These are phyloP conservation scores for Candida orba DNA, from an alignment of 805 yeast genomes.

Conservation along the genomic window DNA sequence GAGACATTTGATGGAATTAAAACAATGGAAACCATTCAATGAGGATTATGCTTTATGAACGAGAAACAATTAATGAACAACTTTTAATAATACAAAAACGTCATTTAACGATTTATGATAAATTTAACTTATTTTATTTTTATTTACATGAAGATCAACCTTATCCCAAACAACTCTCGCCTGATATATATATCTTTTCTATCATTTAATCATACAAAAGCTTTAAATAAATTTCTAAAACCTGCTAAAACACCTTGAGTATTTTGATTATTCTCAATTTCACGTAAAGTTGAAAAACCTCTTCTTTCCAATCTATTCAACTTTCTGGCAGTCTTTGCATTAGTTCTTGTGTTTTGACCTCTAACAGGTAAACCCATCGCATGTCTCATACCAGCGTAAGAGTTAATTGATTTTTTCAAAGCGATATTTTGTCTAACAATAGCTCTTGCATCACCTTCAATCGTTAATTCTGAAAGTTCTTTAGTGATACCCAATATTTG, in stretches of 20 bases:
- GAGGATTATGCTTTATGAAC: slow-evolving; percentile 33
- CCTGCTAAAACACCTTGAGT: slow-evolving; percentile 16
- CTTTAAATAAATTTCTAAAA: slow-evolving; percentile 19
- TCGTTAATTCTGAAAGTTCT: slow-evolving; percentile 74
- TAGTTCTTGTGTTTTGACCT: slow-evolving; percentile 90
- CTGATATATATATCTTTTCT: background rate
- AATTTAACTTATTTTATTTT: too few species aligned
- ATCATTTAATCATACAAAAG: slow-evolving; percentile 6
- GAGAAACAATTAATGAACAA: background rate
- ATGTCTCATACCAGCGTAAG: slow-evolving; percentile 86
- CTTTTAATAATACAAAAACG: background rate
- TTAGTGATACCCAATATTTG: slow-evolving; percentile 81
- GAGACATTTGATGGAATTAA: slow-evolving; percentile 72
- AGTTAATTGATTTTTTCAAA: slow-evolving; percentile 72
- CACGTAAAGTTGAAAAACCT: slow-evolving; percentile 24
- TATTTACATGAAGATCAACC: slow-evolving; percentile 4
- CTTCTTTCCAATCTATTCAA: slow-evolving; percentile 72
- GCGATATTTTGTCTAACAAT: slow-evolving; percentile 71
- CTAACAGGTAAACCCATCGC: slow-evolving; percentile 72
- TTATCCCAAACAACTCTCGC: background rate
- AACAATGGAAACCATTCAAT: slow-evolving; percentile 36
- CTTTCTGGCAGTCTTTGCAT: slow-evolving; percentile 83
- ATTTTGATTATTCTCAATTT: background rate
- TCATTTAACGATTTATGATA: too few species aligned
- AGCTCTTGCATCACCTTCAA: slow-evolving; percentile 75